phyloP scores from a whole-genome alignment of 768 basidiomycete genomes.

The Cystofilobasidium bisporidii region DNA sequence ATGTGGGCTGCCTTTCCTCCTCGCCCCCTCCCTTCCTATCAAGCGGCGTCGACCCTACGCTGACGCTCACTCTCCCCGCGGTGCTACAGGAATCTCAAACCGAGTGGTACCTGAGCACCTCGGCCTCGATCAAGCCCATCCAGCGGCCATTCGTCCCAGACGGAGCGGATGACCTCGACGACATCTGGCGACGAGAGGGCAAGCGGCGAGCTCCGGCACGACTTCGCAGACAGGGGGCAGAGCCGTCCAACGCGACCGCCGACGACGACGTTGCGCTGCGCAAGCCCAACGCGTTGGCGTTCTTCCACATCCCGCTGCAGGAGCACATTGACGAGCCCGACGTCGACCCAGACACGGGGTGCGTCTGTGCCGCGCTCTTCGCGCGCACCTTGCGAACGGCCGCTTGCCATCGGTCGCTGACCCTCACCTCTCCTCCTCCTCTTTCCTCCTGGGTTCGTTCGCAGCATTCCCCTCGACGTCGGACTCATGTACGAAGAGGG shows the following conservation, averaged over 20 bases:
- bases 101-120: slow-evolving; percentile 81
- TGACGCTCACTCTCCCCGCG: too few species aligned
- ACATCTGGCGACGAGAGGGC: slow-evolving; percentile 53
- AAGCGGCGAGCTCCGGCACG: slow-evolving; percentile 2
- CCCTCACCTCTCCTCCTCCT: too few species aligned
- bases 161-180: slow-evolving; percentile 57
- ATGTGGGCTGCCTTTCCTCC: too few species aligned
- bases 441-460: too few species aligned
- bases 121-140: slow-evolving; percentile 59
- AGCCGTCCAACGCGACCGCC: too few species aligned
- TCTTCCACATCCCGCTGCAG: slow-evolving; percentile 93
- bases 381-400: too few species aligned
- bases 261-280: slow-evolving; percentile 47
- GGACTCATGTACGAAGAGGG: slow-evolving; percentile 52
- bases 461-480: slow-evolving; percentile 57
- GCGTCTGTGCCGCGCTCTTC: neutral
- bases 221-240: neutral
- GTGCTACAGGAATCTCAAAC: slow-evolving; percentile 56
- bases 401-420: too few species aligned
- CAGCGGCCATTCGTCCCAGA: slow-evolving; percentile 77
- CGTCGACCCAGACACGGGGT: neutral
- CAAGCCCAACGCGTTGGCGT: slow-evolving; percentile 93
- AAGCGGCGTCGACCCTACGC: too few species aligned
- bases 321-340: slow-evolving; percentile 34
- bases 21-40: too few species aligned